Conservation (phyloP, 2,329 filamentous ascomycete genomes). For the Pestalotiopsis sp. region DNA sequence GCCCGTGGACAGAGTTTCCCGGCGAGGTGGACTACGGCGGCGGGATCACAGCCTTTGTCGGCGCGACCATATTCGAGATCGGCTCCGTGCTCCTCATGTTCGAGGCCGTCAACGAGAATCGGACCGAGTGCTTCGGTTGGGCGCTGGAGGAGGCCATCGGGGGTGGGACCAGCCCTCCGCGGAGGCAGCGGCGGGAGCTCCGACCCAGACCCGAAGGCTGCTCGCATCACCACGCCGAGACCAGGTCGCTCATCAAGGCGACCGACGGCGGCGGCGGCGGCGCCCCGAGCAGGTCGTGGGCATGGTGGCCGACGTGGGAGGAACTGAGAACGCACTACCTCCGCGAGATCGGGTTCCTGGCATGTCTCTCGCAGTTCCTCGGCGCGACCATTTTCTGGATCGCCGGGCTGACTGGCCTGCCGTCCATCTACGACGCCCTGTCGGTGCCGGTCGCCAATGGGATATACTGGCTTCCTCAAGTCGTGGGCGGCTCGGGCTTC, state of each 20-base stretch:
- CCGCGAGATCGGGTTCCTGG: constrained; percentile 64
- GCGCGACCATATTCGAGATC: constrained; percentile 67
- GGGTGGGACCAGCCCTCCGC: background rate
- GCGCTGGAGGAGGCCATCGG: constrained; percentile 57
- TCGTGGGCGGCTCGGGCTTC: constrained; percentile 65
- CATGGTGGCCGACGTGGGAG: constrained; percentile 60
- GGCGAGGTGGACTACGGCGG: constrained; percentile 43
- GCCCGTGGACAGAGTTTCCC: constrained; percentile 54
- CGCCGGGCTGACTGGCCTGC: constrained; percentile 61
- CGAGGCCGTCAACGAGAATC: constrained; percentile 71
- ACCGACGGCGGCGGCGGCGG: background rate
- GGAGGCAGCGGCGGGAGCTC: constrained; percentile 15
- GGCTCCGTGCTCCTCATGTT: constrained; percentile 65
- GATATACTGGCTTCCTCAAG: constrained; percentile 64
- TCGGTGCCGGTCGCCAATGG: constrained; percentile 49
- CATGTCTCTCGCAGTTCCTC: constrained; percentile 56
- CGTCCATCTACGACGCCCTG: constrained; percentile 55
- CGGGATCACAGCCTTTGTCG: constrained; percentile 67
- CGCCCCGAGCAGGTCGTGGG: constrained; percentile 24
- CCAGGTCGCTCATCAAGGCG: constrained; percentile 20
- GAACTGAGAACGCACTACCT: constrained; percentile 64
- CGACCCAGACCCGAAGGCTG: constrained; percentile 21
- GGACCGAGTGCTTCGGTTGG: constrained; percentile 70
- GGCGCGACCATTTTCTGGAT: constrained; percentile 69
- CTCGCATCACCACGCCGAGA: constrained; percentile 30